A percentile compares a stretch with the other conserved stretches of the same genome.
Conservation (phyloP, 768 basidiomycete genomes). For the Collybia nuda region DNA sequence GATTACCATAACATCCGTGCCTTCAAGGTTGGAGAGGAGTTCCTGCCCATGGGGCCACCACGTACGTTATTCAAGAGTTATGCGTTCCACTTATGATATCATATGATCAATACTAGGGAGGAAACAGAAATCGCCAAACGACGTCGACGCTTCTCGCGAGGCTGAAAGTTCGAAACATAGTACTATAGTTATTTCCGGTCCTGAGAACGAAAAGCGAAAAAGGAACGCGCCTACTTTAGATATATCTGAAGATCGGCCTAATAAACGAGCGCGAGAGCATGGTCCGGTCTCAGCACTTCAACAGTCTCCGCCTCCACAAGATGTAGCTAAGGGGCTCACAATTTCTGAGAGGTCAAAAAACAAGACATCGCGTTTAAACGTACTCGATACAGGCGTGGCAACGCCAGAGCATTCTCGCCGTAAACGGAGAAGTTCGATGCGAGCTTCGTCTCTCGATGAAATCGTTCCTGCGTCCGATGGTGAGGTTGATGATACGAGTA, state of each 20-base stretch:
- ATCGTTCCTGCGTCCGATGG: constrained; percentile 31
- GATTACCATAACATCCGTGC: constrained; percentile 45
- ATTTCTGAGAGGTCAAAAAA: neutral
- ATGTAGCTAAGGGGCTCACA: neutral
- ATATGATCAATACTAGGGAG: constrained; percentile 20
- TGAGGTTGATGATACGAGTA: constrained; percentile 28
- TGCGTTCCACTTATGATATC: constrained; percentile 1
- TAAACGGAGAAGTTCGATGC: constrained; percentile 16
- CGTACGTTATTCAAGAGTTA: constrained; percentile 31
- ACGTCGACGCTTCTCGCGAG: neutral
- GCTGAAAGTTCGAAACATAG: constrained; percentile 16
- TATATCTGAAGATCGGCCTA: constrained; percentile 7
- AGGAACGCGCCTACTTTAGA: constrained; percentile 2
- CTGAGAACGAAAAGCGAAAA: constrained; percentile 8
- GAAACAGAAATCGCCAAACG: constrained; percentile 9
- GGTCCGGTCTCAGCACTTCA: neutral
- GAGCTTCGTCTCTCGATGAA: constrained; percentile 25
- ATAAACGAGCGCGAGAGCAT: constrained; percentile 14
- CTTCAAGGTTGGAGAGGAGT: constrained; percentile 55
- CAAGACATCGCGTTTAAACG: neutral
- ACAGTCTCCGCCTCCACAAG: neutral
- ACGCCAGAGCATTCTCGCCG: constrained; percentile 11
- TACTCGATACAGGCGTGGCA: neutral
- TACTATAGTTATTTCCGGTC: neutral
- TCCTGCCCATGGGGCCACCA: constrained; percentile 59